Evolutionary conservation across 345 rosid genomes (phyloP).

Genomic region (Cardamine resedifolia): DNA sequence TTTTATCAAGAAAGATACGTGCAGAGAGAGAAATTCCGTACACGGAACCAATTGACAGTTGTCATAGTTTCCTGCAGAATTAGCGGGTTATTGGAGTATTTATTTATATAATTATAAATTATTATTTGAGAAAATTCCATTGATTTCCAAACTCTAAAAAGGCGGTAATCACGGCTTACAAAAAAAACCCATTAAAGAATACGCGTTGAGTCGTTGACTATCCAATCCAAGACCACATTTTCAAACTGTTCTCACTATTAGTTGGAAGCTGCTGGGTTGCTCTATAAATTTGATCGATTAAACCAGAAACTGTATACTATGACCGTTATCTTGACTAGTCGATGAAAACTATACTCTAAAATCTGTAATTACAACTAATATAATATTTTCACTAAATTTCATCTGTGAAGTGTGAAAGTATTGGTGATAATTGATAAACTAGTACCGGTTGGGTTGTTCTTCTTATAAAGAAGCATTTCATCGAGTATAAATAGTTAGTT

Average conservation of each 20-base stretch:
- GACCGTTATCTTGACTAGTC: neutral
- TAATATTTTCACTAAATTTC: neutral
- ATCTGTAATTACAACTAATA: neutral
- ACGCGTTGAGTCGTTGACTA: slow-evolving; percentile 36
- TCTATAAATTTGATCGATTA: slow-evolving; percentile 11
- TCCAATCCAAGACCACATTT: neutral
- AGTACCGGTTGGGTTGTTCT: neutral
- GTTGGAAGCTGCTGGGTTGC: slow-evolving; percentile 5
- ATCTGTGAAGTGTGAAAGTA: neutral
- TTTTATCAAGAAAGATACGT: neutral
- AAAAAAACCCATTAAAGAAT: slow-evolving; percentile 3
- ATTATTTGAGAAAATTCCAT: slow-evolving; percentile 17
- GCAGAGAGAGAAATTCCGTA: slow-evolving; percentile 24
- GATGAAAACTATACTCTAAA: neutral
- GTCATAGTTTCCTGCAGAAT: slow-evolving; percentile 38
- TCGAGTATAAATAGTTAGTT: neutral
- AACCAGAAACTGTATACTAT: neutral
- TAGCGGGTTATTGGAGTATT: slow-evolving; percentile 18
- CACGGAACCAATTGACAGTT: slow-evolving; percentile 27
- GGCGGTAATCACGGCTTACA: slow-evolving; percentile 70
- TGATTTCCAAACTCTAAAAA: slow-evolving; percentile 8
- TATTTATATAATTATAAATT: neutral
- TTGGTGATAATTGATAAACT: neutral
- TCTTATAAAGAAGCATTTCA: neutral
- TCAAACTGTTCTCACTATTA: slow-evolving; percentile 32